Percentiles rank a stretch among this genome's conserved stretches.
Evolutionary conservation across 108 stramenopile species (phyloP).

Genomic region (Cyclotella baltica): DNA sequence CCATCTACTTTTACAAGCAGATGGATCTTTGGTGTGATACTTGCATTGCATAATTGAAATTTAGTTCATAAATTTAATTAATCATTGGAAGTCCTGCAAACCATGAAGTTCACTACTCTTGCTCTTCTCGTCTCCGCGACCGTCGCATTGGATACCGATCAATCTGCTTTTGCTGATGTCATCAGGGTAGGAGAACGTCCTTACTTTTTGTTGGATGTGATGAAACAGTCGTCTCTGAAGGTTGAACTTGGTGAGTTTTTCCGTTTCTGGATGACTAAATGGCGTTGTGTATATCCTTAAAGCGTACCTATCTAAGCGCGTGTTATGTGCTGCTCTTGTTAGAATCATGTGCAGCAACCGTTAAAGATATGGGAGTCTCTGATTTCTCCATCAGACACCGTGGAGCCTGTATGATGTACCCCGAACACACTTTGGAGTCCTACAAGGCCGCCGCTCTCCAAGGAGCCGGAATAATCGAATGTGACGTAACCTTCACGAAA

Average conservation of each 20-base stretch:
- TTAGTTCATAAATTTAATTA: too few species aligned
- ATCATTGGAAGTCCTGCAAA: too few species aligned
- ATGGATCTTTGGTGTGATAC: too few species aligned
- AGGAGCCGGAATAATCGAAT: constrained; percentile 83
- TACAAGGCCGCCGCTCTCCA: constrained; percentile 59
- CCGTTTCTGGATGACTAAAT: too few species aligned
- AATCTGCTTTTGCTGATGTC: neutral
- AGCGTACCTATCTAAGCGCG: neutral
- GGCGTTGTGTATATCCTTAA: neutral
- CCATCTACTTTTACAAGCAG: too few species aligned
- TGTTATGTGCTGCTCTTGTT: neutral
- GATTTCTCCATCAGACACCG: constrained; percentile 82
- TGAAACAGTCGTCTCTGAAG: neutral
- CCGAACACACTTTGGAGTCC: constrained; percentile 65
- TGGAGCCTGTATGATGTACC: constrained; percentile 71
- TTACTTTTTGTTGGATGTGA: neutral
- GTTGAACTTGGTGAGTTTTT: neutral
- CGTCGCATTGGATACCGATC: neutral
- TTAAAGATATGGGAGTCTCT: constrained; percentile 33
- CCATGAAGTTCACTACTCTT: too few species aligned
- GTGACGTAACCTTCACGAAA: constrained; percentile 84
- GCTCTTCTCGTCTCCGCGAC: too few species aligned
- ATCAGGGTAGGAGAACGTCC: neutral
- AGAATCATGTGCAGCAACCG: constrained; percentile 59
- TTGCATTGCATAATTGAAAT: too few species aligned